Evolutionary conservation across 345 rosid genomes (phyloP).

Genomic region (Gossypium turneri): DNA sequence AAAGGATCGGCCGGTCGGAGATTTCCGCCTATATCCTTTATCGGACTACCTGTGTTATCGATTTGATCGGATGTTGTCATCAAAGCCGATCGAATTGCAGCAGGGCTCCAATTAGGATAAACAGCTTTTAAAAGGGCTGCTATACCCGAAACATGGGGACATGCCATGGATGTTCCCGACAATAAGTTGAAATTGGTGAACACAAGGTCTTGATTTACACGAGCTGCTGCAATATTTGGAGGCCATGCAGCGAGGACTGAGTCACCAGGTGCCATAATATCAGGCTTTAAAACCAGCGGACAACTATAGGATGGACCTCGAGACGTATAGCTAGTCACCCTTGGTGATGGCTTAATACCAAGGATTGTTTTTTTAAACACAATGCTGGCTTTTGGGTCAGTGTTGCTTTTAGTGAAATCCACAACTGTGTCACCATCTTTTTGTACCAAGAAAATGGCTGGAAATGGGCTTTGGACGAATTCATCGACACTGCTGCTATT

Average conservation of each 20-base stretch:
- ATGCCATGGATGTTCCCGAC: constrained; percentile 2
- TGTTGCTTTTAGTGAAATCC: neutral
- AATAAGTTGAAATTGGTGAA: neutral
- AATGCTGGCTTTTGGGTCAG: constrained; percentile 1
- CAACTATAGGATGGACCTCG: constrained; percentile 1
- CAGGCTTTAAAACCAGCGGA: neutral
- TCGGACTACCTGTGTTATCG: neutral
- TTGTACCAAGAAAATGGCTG: neutral
- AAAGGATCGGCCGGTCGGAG: neutral
- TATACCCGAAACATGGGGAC: neutral
- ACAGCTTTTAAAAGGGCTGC: neutral
- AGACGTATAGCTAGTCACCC: neutral
- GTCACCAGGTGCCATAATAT: constrained; percentile 2
- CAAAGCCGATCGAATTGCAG: neutral
- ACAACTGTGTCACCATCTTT: neutral
- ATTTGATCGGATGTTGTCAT: neutral
- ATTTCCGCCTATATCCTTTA: neutral
- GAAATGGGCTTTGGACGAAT: neutral
- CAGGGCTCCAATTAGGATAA: neutral
- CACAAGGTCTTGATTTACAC: neutral
- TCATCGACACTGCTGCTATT: neutral
- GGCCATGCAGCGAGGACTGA: neutral
- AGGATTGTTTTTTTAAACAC: neutral
- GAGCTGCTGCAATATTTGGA: neutral
- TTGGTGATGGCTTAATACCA: neutral